Base-by-base conservation (phyloP, 192 early-diverging fungal genomes). In the Linderina pennispora region DNA sequence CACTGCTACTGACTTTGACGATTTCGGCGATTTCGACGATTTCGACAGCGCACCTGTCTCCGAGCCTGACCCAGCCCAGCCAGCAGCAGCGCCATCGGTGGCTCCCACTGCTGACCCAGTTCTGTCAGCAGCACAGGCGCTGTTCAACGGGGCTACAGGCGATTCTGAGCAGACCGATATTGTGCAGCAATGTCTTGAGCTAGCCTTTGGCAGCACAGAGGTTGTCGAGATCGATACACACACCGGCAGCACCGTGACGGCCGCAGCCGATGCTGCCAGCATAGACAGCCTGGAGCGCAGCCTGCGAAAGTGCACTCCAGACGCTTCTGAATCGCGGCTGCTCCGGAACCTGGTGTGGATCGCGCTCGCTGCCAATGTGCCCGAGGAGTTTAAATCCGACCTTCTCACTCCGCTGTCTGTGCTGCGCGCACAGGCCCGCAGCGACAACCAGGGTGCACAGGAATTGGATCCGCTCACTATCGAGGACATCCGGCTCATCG, bases 321-420 rank as follows among this genome's bases (percentile, higher is more conserved):
- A n/a, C n/a, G n/a, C n/a, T n/a, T n/a, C n/a, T n/a, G n/a, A 60
- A 18, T 53, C 65, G 3, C 58, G 58, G 28, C 36, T 68, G 31
- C 53, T 68, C 16, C 39, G 50, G 32, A 68, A 68, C 25, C 10
- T 61, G 48, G 8, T 57, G 11, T 15, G 56, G 3, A 45, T 48
- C 15, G 48, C 50, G 2, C 35, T 45, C 18, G 31, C 53, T 1
- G 16, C 39, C n/a, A 44, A 44, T 8, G 21, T 58, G 1, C 26
- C 50, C 1, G 45, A 45, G 2, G 25, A 43, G 17, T 26, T 23
- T 17, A 23, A 21, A 10, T 18, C 9, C 18, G 35, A 28, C 10
- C 42, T 58, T 15, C 43, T 65, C 1, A 52, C 48, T 5, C 62
- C 62, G 1, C 40, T 42, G 4, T 43, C 48, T 0, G 24, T 57